Conservation (phyloP, 2,329 filamentous ascomycete genomes). For the Tothia fuscella region DNA sequence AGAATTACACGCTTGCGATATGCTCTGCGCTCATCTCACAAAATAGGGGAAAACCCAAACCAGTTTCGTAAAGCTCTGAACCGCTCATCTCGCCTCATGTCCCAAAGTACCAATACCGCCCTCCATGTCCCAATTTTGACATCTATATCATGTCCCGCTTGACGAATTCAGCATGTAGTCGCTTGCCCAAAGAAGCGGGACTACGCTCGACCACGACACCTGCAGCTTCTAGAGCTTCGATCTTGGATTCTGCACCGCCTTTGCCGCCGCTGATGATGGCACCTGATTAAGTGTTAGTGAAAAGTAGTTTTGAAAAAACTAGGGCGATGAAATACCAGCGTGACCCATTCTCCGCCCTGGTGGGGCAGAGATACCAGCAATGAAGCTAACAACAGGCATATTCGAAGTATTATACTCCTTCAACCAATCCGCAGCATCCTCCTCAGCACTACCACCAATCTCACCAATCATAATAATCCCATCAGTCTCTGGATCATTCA, state of each 20-base stretch:
- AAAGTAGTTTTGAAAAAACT: not conserved
- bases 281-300: conserved; percentile 24
- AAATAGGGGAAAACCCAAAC: not conserved
- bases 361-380: conserved; percentile 94
- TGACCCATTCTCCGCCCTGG: conserved; percentile 97
- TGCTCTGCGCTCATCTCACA: not conserved
- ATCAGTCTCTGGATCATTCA: conserved; percentile 90
- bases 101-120: not conserved
- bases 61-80: conserved; percentile 4
- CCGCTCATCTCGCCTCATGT: too few species aligned
- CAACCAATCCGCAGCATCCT: conserved; percentile 95
- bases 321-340: conserved; percentile 48
- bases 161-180: conserved; percentile 89
- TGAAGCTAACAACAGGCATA: conserved; percentile 97
- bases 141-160: conserved; percentile 81
- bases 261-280: conserved; percentile 96
- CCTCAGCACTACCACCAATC: conserved; percentile 94
- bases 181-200: conserved; percentile 83
- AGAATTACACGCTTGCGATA: not conserved
- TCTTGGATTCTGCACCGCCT: conserved; percentile 97
- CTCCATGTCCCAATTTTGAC: not conserved
- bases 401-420: conserved; percentile 81
- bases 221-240: conserved; percentile 80
- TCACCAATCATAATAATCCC: conserved; percentile 99
- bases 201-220: conserved; percentile 95